phyloP scores from a whole-genome alignment of 2,329 filamentous ascomycete genomes.

The Venturia asperata region DNA sequence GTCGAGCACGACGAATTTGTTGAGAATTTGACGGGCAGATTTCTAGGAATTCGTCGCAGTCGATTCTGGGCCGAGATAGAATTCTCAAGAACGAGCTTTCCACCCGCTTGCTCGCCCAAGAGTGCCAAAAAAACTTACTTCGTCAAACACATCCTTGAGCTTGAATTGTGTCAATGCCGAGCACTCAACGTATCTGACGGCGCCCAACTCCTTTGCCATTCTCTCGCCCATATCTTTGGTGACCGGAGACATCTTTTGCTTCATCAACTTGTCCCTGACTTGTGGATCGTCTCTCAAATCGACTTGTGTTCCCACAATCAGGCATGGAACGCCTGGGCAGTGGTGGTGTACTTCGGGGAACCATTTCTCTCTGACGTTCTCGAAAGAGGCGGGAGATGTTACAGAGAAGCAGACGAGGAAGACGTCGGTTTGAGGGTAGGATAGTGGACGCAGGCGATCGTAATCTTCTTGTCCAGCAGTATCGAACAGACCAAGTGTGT shows the following conservation, averaged over 20 bases:
- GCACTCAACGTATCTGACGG: constrained; percentile 98
- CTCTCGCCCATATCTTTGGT: constrained; percentile 86
- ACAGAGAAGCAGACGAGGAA: constrained; percentile 99
- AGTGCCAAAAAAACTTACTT: constrained; percentile 49
- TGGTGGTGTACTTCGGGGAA: constrained; percentile 98
- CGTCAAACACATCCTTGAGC: constrained; percentile 97
- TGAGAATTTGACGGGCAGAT: neutral
- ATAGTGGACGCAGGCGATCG: constrained; percentile 89
- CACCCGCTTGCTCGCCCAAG: neutral
- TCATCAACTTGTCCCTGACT: constrained; percentile 83
- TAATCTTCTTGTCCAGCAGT: constrained; percentile 99
- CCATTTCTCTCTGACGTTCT: constrained; percentile 99
- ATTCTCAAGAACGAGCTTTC: neutral
- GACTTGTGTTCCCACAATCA: constrained; percentile 96
- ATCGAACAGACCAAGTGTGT: constrained; percentile 95
- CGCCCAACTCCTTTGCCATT: constrained; percentile 96
- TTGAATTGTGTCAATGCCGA: constrained; percentile 97
- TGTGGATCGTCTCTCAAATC: constrained; percentile 85
- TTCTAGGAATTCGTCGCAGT: neutral
- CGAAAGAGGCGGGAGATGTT: constrained; percentile 93
- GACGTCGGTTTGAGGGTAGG: constrained; percentile 96
- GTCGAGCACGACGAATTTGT: neutral
- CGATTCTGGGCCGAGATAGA: neutral
- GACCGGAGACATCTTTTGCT: constrained; percentile 94
- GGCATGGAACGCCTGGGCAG: constrained; percentile 92